Base-by-base conservation (phyloP, 805 yeast species). In the Maudiozyma serrabonitensis region DNA sequence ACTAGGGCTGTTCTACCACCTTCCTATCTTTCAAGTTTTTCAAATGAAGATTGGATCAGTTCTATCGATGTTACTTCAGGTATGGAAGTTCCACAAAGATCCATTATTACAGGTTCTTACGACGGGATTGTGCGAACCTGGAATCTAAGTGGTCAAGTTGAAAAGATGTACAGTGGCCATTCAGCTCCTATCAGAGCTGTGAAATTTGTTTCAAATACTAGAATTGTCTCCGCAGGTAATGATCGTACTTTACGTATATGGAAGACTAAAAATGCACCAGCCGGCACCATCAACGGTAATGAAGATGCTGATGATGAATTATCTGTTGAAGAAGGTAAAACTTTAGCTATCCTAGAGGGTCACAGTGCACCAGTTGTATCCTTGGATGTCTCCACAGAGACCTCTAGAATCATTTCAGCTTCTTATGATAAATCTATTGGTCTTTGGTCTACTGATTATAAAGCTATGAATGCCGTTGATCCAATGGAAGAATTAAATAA, bases 11-110 rank as follows among this genome's bases (percentile, higher is more conserved):
- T 89, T 38, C 75, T 91, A 46, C 99, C 99, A 18, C 99, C 99
- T n/a, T 81, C 91, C 25, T 90, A 80, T 61, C 72, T 89, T 54
- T 88, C 95, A 2, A 82, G 95, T 43, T 93, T 84, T 68, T 79
- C 81, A 61, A 89, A 91, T 62, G 96, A 91, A 54, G 99, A 93
- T 68, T 93, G 99, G 99, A 80, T 93, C 23, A 87, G 96, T 21
- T 77, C 95, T 1, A 67, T 72, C 57, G 80, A 71, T 52, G 68
- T 61, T 11, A 67, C 45, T 19, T 19, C 43, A 11, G 40, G 40
- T 21, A 25, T 12, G 13, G 71, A 32, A 58, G 56, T 4, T 67
- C 71, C 41, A 54, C 54, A 18, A 75, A 81, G 32, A 85, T 91
- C 48, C 9, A 47, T 47, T 18, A 73, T 89, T 43, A 81, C 93